Evolutionary conservation across 1,284 basidiomycete species (phyloP).

Genomic region (Neolentinus lepideus): DNA sequence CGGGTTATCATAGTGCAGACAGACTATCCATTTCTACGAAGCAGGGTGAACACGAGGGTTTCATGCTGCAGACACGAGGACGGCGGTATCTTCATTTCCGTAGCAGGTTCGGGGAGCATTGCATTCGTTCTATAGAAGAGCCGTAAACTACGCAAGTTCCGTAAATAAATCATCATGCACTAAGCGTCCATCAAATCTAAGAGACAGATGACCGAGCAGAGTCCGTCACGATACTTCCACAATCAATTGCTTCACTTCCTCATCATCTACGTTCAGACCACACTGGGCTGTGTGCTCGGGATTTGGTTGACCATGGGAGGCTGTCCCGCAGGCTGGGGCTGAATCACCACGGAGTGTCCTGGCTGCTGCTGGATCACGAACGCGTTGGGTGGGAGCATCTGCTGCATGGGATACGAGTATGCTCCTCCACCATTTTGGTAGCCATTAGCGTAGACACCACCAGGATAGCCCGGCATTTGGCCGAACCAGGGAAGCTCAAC

Average conservation of each 20-base stretch:
- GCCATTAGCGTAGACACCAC: neutral
- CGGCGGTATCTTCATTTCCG: neutral
- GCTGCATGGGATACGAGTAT: conserved; percentile 5
- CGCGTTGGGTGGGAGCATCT: conserved; percentile 13
- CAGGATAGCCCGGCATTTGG: conserved; percentile 16
- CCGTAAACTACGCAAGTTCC: neutral
- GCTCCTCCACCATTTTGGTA: conserved; percentile 9
- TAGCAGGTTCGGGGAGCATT: neutral
- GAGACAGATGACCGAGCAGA: neutral
- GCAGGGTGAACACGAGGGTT: neutral
- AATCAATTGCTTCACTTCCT: neutral
- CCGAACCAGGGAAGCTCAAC: conserved; percentile 46
- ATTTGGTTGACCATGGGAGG: conserved; percentile 57
- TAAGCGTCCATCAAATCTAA: neutral
- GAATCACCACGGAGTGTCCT: conserved; percentile 62
- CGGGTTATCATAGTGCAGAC: neutral
- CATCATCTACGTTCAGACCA: neutral
- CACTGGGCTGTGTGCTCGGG: conserved; percentile 26
- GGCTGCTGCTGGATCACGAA: conserved; percentile 40
- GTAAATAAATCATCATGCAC: neutral
- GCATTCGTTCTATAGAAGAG: conserved; percentile 1
- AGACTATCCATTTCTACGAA: neutral
- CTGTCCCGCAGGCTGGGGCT: conserved; percentile 54
- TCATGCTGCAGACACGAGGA: neutral
- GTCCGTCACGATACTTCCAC: neutral